Evolutionary conservation across 1,139 yeast genomes (phyloP).

Genomic region (Kurtzmaniella quercitrusa): DNA sequence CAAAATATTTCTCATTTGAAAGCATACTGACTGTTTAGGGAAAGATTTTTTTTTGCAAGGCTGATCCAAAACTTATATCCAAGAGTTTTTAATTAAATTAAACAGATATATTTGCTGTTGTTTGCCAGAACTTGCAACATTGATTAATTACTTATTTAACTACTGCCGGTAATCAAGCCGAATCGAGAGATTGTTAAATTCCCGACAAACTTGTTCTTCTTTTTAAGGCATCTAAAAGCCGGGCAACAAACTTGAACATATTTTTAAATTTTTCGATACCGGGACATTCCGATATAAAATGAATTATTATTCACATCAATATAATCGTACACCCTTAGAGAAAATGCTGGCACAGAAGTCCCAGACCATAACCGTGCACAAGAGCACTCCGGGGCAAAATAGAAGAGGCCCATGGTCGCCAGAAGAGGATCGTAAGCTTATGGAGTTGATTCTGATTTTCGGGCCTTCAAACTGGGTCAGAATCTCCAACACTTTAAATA

Average conservation of each 20-base stretch:
- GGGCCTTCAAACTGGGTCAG: constrained; percentile 94
- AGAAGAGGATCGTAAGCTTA: constrained; percentile 69
- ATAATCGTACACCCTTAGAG: background rate
- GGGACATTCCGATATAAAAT: constrained; percentile 3
- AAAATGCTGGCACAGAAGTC: constrained; percentile 3
- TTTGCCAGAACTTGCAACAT: too few species aligned
- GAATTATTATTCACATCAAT: constrained; percentile 2
- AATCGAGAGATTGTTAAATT: too few species aligned
- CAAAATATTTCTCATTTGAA: too few species aligned
- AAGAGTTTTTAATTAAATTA: too few species aligned
- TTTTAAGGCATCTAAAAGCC: background rate
- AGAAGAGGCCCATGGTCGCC: constrained; percentile 89
- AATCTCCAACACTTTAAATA: constrained; percentile 66
- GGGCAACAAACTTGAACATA: background rate
- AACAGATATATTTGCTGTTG: too few species aligned
- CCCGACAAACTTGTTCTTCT: background rate
- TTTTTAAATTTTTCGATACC: constrained; percentile 1
- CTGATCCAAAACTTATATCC: too few species aligned
- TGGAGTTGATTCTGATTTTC: constrained; percentile 64
- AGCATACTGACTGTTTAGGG: too few species aligned
- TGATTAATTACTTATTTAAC: too few species aligned
- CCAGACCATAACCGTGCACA: constrained; percentile 8
- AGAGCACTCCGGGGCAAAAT: constrained; percentile 8
- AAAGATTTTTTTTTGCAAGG: too few species aligned
- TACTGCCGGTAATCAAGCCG: too few species aligned